Evolutionary conservation across 1,139 yeast genomes (phyloP).

Genomic region (Pichia sp.): DNA sequence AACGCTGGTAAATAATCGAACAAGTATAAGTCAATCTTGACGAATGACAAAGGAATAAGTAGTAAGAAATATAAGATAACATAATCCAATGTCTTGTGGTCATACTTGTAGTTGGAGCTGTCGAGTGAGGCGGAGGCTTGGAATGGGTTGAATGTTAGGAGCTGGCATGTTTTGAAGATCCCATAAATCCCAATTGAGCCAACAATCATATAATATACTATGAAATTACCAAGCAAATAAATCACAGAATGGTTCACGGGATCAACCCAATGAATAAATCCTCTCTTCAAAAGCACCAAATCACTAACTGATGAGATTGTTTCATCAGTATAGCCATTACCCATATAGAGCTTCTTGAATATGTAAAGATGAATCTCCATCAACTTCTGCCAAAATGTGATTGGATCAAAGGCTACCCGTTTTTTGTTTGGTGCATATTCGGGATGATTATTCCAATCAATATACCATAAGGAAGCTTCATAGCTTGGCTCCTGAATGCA

Average conservation of each 20-base stretch:
- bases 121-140: not conserved
- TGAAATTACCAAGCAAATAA: conserved; percentile 56
- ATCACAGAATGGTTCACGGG: conserved; percentile 33
- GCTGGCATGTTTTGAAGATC: conserved; percentile 5
- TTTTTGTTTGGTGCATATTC: conserved; percentile 26
- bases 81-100: conserved; percentile 23
- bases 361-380: conserved; percentile 32
- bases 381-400: conserved; percentile 39
- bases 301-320: conserved; percentile 25
- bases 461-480: conserved; percentile 57
- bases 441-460: conserved; percentile 62
- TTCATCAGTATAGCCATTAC: conserved; percentile 7
- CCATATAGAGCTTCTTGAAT: conserved; percentile 10
- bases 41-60: conserved; percentile 48
- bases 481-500: conserved; percentile 64
- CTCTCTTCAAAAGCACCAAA: conserved; percentile 54
- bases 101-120: conserved; percentile 12
- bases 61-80: conserved; percentile 55
- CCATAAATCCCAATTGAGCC: conserved; percentile 14
- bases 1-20: conserved; percentile 60
- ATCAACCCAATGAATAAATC: conserved; percentile 48
- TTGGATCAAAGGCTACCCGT: conserved; percentile 25
- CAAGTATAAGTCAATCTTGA: conserved; percentile 54
- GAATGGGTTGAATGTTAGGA: conserved; percentile 26
- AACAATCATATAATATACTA: conserved; percentile 41